Conservation (phyloP, 2,329 filamentous ascomycete species). For the Fusarium stilboides region DNA sequence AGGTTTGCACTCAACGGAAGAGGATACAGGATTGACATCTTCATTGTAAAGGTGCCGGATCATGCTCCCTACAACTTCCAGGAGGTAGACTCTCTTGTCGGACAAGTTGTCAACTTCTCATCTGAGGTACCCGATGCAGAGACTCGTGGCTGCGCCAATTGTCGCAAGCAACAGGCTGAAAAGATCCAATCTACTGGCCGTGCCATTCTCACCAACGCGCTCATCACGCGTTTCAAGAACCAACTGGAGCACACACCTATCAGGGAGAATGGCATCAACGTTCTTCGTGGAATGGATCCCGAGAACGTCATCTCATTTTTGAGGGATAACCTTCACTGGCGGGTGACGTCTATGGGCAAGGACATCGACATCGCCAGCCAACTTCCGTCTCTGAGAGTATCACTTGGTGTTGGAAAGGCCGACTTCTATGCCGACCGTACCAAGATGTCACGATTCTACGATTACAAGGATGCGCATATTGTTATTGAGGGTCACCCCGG, state of each 20-base stretch:
- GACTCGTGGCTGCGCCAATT: no score
- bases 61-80: no score
- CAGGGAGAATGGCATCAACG: no score
- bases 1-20: no score
- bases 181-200: no score
- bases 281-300: not conserved
- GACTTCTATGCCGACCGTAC: not conserved
- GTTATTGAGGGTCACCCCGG: not conserved
- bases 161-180: no score
- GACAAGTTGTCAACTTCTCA: no score
- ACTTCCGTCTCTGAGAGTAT: conserved; percentile 7
- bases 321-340: conserved; percentile 3
- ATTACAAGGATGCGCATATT: not conserved
- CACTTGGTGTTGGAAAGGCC: conserved; percentile 1
- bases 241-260: not conserved
- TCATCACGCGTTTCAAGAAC: conserved; percentile 9
- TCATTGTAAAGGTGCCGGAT: no score
- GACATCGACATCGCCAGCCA: not conserved
- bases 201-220: conserved; percentile 4
- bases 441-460: conserved; percentile 2
- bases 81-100: no score
- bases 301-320: conserved; percentile 1
- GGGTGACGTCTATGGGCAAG: not conserved
- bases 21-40: no score
- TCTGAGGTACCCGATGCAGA: no score